phyloP scores from a whole-genome alignment of 2,329 filamentous ascomycete genomes.

The Penicillium sumatraense region DNA sequence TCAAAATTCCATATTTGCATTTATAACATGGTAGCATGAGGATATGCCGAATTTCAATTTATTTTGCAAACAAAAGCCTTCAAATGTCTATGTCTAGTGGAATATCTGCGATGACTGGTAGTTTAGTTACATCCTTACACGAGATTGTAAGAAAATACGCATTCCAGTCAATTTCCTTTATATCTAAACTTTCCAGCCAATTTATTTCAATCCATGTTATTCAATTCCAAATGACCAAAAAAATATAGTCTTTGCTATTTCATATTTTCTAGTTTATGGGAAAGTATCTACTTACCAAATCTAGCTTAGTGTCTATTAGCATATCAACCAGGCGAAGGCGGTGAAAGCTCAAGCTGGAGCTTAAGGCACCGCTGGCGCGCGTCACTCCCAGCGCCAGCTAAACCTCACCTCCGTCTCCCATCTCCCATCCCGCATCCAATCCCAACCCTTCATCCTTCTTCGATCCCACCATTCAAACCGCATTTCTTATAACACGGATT shows the following conservation, averaged over 20 bases:
- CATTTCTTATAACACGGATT: constrained; percentile 14
- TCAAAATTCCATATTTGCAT: constrained; percentile 17
- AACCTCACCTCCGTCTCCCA: constrained; percentile 26
- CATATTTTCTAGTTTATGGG: no score
- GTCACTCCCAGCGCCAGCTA: constrained; percentile 26
- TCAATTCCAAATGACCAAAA: no score
- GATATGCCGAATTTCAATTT: constrained; percentile 1
- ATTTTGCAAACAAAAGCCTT: constrained; percentile 1
- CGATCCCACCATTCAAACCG: neutral
- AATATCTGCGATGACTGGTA: no score
- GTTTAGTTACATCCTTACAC: no score
- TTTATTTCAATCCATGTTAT: no score
- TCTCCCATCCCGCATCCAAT: no score
- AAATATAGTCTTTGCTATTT: no score
- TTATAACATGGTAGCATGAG: constrained; percentile 18
- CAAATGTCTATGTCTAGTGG: no score
- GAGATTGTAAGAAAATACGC: no score
- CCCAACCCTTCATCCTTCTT: constrained; percentile 10
- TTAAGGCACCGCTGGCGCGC: constrained; percentile 45
- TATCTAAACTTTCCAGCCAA: no score
- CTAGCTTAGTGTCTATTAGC: neutral
- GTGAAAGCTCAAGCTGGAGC: constrained; percentile 43
- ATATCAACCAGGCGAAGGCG: constrained; percentile 30
- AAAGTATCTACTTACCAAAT: neutral
- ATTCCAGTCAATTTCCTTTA: no score